Evolutionary conservation across 148 eudicot genomes (phyloP), one percentile per base, ranked within the genome.

Genomic region (Rhododendron mucronatum): DNA sequence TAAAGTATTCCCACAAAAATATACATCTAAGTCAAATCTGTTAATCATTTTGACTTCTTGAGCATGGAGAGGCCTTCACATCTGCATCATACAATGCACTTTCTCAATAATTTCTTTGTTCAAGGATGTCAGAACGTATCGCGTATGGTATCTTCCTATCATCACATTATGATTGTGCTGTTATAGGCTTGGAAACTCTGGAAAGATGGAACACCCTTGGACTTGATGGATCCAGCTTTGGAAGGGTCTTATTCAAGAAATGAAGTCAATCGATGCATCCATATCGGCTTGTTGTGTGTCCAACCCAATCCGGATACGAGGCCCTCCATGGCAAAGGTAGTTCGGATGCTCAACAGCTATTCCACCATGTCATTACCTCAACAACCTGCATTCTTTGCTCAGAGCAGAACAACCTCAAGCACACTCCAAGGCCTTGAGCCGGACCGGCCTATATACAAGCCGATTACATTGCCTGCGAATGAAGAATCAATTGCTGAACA

Each of bases 181-280:
- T 39, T 61, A 7, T 47, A 91, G 93, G 91, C 88, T 14, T 91
- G 93, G 91, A 87, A 85, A 37, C 79, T 81, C 21, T 91, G 91
- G 93, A 85, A 50, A 20, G 81, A 89, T 30, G 84, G 89, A 41
- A 78, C 89, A 23, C 85, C 88, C 0, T 44, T 61, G 39, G 41
- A 78, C 8, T 2, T 91, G 6, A 33, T 91, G 45, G 93, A 91
- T 82, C 85, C 78, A 50, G 61, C 83, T 7, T 69, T 89, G 74
- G 51, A 44, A 61, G 76, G 47, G 6, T 35, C 61, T 50, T 48
- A 44, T 30, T 82, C 85, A 71, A 28, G 47, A 18, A 57, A 55
- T 3, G 93, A 90, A 48, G 81, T 91, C 10, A 37, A 67, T n/a
- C 79, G 91, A 88, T 88, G 84, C 71, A 84, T 89, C 4, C 89